phyloP scores from a whole-genome alignment of 352 stramenopile genomes.

The Globisporangium takayamanum region DNA sequence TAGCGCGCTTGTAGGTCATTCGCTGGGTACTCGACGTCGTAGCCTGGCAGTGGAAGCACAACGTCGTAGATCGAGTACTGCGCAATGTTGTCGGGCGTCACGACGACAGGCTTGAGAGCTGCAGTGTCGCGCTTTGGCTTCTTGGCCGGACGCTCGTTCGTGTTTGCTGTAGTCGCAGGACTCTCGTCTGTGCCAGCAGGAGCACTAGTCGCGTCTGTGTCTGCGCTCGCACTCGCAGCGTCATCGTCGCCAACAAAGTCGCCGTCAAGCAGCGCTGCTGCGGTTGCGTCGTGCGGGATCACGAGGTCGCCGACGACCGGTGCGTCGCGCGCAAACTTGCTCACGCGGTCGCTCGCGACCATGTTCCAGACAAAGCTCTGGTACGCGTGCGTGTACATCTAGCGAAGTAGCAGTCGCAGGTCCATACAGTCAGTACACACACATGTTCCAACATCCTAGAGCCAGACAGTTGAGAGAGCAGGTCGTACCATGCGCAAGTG shows the following conservation, averaged over 20 bases:
- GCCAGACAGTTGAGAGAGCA: background rate
- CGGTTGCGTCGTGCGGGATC: constrained; percentile 23
- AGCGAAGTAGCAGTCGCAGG: background rate
- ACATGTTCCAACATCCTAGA: background rate
- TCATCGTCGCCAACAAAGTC: constrained; percentile 28
- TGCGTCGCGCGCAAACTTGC: constrained; percentile 49
- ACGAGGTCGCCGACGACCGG: constrained; percentile 91
- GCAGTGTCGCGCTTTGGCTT: constrained; percentile 27
- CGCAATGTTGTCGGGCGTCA: constrained; percentile 88
- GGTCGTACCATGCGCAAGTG: constrained; percentile 71
- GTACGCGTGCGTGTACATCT: constrained; percentile 90
- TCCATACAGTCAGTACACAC: background rate
- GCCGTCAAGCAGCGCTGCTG: constrained; percentile 8
- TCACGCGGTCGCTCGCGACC: constrained; percentile 86
- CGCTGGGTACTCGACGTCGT: constrained; percentile 83
- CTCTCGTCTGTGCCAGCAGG: constrained; percentile 22
- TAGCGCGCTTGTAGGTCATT: constrained; percentile 76
- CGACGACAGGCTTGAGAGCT: constrained; percentile 23
- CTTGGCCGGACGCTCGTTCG: constrained; percentile 17
- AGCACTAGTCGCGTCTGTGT: background rate
- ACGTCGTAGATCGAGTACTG: constrained; percentile 92
- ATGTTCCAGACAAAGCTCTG: constrained; percentile 97
- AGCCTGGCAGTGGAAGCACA: constrained; percentile 94
- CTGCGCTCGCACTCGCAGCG: background rate
- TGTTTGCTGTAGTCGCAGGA: background rate